Evolutionary conservation across 1,284 basidiomycete genomes (phyloP).

Genomic region (Ustilago crameri): DNA sequence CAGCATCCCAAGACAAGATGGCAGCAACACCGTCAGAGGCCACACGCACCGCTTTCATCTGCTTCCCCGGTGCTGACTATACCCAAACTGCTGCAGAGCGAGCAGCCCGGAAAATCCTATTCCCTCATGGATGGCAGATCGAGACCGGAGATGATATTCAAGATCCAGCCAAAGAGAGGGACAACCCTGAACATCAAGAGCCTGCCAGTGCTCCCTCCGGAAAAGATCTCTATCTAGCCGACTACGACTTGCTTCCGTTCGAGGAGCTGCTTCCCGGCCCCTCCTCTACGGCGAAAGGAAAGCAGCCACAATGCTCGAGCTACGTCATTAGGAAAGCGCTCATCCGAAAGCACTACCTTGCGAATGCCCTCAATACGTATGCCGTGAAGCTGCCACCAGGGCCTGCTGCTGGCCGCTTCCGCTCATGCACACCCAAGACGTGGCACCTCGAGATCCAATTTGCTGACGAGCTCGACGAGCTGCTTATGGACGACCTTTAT

Average conservation of each 20-base stretch:
- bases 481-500: conserved; percentile 92
- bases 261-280: conserved; percentile 45
- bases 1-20: neutral
- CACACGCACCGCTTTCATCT: conserved; percentile 39
- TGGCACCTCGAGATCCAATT: conserved; percentile 90
- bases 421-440: conserved; percentile 75
- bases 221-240: conserved; percentile 54
- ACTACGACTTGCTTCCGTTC: conserved; percentile 66
- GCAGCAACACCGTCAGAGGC: neutral
- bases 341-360: conserved; percentile 93
- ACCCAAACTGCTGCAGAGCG: conserved; percentile 55
- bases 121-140: conserved; percentile 46
- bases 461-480: conserved; percentile 93
- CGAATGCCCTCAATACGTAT: conserved; percentile 75
- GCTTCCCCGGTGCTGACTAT: conserved; percentile 63
- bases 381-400: conserved; percentile 47
- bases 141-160: conserved; percentile 16
- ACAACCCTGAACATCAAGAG: conserved; percentile 6
- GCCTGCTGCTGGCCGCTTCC: conserved; percentile 13
- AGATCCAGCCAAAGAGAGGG: neutral
- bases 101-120: conserved; percentile 46
- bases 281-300: conserved; percentile 15
- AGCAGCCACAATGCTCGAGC: conserved; percentile 78
- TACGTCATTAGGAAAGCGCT: conserved; percentile 91
- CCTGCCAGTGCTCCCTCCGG: conserved; percentile 7